These are phyloP conservation scores for Draba incana DNA, from an alignment of 345 rosid genomes.

Conservation along the genomic window DNA sequence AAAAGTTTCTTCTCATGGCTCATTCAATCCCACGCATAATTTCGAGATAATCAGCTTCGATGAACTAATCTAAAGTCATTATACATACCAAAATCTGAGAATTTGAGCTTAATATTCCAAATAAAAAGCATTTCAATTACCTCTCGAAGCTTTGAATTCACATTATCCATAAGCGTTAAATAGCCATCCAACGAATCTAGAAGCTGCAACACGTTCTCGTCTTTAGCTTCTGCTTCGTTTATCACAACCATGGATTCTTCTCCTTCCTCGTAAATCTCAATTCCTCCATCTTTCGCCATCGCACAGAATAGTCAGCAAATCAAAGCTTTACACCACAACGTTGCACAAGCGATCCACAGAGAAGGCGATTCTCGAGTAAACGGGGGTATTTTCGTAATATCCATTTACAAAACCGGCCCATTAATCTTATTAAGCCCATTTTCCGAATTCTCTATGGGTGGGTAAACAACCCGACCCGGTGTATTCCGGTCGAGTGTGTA, in stretches of 20 bases:
- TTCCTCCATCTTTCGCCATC: constrained; percentile 39
- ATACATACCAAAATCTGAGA: background rate
- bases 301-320: constrained; percentile 15
- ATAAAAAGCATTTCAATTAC: constrained; percentile 33
- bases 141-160: constrained; percentile 76
- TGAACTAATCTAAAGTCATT: background rate
- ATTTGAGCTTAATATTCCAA: background rate
- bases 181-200: constrained; percentile 81
- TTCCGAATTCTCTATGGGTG: no score
- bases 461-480: no score
- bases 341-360: constrained; percentile 5
- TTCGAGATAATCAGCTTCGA: no score
- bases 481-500: background rate
- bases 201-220: constrained; percentile 56
- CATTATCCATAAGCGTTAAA: constrained; percentile 57
- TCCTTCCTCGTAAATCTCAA: constrained; percentile 40
- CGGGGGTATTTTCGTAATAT: constrained; percentile 21
- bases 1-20: no score
- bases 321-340: constrained; percentile 6
- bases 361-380: background rate
- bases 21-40: no score
- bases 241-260: constrained; percentile 19
- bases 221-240: constrained; percentile 21
- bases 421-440: constrained; percentile 11
- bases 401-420: background rate